These are phyloP conservation scores for Teunomyces tritomae DNA, from an alignment of 805 yeast species.

Conservation along the genomic window DNA sequence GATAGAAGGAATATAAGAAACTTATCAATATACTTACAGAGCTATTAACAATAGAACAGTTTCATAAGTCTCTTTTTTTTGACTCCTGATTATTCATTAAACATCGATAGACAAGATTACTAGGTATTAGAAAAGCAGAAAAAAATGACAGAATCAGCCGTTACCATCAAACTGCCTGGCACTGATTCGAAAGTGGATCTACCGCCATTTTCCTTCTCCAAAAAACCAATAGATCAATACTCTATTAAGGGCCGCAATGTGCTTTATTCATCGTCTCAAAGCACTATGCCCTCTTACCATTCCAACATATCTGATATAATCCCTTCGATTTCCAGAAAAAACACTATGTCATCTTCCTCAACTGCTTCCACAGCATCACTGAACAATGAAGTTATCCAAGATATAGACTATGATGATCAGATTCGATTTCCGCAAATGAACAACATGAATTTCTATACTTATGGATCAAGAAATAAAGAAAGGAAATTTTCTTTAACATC, in stretches of 20 bases:
- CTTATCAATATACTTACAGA: background rate
- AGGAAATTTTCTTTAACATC: background rate
- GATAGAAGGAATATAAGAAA: too few relatives aligned
- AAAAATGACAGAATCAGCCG: background rate
- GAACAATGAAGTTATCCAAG: slow-evolving; percentile 3
- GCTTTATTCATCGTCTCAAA: background rate
- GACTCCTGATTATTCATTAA: background rate
- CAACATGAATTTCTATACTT: slow-evolving; percentile 27
- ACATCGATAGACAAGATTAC: background rate
- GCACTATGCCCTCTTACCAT: slow-evolving; percentile 12
- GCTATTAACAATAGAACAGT: background rate
- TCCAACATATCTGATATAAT: slow-evolving; percentile 28
- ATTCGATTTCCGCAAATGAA: slow-evolving; percentile 56
- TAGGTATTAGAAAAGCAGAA: background rate
- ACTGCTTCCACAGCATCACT: background rate
- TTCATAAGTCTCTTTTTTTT: background rate
- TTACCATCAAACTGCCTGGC: background rate
- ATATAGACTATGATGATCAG: slow-evolving; percentile 49
- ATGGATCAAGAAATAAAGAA: slow-evolving; percentile 4
- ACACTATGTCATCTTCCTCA: background rate
- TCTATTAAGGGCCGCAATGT: background rate
- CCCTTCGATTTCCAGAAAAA: slow-evolving; percentile 10
- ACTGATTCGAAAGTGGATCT: slow-evolving; percentile 6
- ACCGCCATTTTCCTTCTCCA: slow-evolving; percentile 30
- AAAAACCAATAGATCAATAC: slow-evolving; percentile 24